phyloP scores from a whole-genome alignment of 1,284 basidiomycete species.

The Trichosporon ovoides region DNA sequence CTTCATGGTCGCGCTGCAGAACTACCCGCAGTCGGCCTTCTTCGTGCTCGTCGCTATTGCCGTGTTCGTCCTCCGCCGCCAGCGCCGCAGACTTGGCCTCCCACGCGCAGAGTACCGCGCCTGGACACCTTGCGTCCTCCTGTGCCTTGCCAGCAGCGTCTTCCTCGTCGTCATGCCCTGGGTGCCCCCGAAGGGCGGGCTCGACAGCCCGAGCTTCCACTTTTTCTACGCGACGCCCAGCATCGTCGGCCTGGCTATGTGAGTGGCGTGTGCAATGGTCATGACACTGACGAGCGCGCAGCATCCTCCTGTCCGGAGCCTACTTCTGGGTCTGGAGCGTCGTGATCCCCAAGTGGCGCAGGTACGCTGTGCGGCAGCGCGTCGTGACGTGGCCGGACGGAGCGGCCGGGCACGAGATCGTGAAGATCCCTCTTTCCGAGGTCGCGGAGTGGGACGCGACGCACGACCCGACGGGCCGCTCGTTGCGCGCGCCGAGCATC shows the following conservation, averaged over 20 bases:
- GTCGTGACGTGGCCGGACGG: slow-evolving; percentile 38
- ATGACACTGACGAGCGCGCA: not conserved
- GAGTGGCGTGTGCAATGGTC: not conserved
- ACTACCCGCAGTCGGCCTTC: slow-evolving; percentile 52
- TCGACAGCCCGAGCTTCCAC: slow-evolving; percentile 33
- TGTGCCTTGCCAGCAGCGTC: slow-evolving; percentile 49
- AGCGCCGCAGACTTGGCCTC: slow-evolving; percentile 45
- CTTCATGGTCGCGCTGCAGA: slow-evolving; percentile 50
- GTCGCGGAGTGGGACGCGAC: slow-evolving; percentile 23
- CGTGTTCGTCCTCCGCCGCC: slow-evolving; percentile 50
- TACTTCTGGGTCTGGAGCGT: slow-evolving; percentile 48
- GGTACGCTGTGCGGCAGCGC: slow-evolving; percentile 43
- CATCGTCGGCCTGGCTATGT: slow-evolving; percentile 32
- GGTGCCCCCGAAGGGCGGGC: slow-evolving; percentile 43
- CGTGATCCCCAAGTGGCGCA: slow-evolving; percentile 38
- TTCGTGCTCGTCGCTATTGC: slow-evolving; percentile 49
- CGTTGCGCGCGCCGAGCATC: not conserved
- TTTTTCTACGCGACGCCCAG: slow-evolving; percentile 48
- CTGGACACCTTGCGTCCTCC: slow-evolving; percentile 47
- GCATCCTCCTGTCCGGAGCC: slow-evolving; percentile 32
- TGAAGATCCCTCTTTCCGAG: slow-evolving; percentile 21
- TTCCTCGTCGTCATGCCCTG: slow-evolving; percentile 54
- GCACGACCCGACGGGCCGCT: slow-evolving; percentile 19
- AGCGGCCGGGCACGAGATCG: slow-evolving; percentile 21
- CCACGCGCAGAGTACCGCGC: slow-evolving; percentile 48